Evolutionary conservation across 176 grass and related monocot genomes (phyloP).

Genomic region (Juncus effusus): DNA sequence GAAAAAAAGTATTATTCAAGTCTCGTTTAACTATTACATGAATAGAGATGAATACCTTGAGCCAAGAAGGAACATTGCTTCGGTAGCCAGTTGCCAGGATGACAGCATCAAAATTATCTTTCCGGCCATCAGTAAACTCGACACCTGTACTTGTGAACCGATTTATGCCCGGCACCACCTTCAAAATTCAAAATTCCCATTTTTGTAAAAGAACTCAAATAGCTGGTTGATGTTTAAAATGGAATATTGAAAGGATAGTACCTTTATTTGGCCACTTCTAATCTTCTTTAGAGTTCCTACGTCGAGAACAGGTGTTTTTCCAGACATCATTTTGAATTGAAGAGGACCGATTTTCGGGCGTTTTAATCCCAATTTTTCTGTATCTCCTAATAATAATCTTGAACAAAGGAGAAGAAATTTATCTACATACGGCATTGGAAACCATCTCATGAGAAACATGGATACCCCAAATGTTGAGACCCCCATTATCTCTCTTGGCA

Average conservation of each 20-base stretch:
- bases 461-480: conserved; percentile 84
- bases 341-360: conserved; percentile 63
- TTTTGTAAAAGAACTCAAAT: no score
- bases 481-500: conserved; percentile 79
- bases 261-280: conserved; percentile 60
- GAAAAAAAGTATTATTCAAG: no score
- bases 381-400: conserved; percentile 59
- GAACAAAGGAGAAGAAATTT: conserved; percentile 57
- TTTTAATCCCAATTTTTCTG: conserved; percentile 49
- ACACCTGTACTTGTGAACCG: conserved; percentile 42
- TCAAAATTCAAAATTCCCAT: conserved; percentile 22
- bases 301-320: conserved; percentile 74
- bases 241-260: conserved; percentile 3
- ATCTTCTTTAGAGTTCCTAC: conserved; percentile 71
- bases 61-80: conserved; percentile 86
- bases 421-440: conserved; percentile 53
- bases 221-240: not conserved
- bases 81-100: conserved; percentile 85
- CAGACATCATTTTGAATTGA: conserved; percentile 51
- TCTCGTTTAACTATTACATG: no score
- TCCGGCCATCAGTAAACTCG: conserved; percentile 50
- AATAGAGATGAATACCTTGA: conserved; percentile 54
- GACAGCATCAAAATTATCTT: conserved; percentile 59
- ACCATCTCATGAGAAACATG: conserved; percentile 60
- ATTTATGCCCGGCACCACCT: conserved; percentile 75